Base-by-base conservation (phyloP, 441 rosid species). In the Erodium chrysanthum region DNA sequence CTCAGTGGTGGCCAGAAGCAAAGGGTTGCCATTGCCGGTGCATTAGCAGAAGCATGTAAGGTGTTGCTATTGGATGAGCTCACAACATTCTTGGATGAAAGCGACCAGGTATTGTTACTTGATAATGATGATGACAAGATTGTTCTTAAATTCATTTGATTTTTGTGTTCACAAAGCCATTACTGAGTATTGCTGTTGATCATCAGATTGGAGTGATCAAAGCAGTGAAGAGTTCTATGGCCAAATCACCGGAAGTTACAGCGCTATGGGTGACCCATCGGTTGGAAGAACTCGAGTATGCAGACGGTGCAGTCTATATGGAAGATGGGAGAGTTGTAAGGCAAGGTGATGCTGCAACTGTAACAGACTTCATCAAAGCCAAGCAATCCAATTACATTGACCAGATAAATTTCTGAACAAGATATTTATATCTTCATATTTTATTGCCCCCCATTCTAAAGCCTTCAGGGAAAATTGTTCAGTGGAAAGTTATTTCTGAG, bases 1-100 rank as follows among this genome's bases (percentile, higher is more conserved):
- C 89, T 93, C 5, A 93, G 97, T 65, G 98, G 98, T 56, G 98
- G 97, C 77, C 97, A 93, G 77, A 93, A 93, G 77, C 96, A 93
- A 80, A 82, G 96, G 82, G 90, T 91, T 8, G 98, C 97, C 35
- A 91, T 93, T 71, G 97, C 97, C 0, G 96, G 98, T 71, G 97
- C 98, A 79, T 80, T 93, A 35, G 98, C 98, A 68, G 97, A 93
- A 86, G 86, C 91, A 56, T 87, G 95, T 81, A 89, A 85, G 75
- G 96, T 91, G 63, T 78, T 91, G 60, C 75, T 91, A 69, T 75
- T 93, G 74, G 96, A 93, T 76, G 98, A 93, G 85, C 97, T 93
- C 69, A 91, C 97, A 1, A 93, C 97, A 37, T 93, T 91, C 77
- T 76, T 93, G 52, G 97, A 93, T 73, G 88, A 91, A 75, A 84